Evolutionary conservation across 2,329 filamentous ascomycete species (phyloP).

Genomic region (Curvularia hawaiiensis): DNA sequence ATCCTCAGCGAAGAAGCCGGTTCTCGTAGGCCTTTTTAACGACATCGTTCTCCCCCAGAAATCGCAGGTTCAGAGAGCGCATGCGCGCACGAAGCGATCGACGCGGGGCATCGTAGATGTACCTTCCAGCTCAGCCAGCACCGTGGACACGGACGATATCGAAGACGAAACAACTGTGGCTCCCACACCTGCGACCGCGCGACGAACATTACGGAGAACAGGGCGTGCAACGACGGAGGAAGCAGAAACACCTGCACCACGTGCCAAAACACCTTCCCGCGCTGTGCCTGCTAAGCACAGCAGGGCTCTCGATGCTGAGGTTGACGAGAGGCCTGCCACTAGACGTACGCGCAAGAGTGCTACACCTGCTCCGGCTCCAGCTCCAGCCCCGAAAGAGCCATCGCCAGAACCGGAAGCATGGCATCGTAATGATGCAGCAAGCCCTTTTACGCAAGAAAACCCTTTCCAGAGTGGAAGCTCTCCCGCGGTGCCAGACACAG

Average conservation of each 20-base stretch:
- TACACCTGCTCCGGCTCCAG: constrained; percentile 39
- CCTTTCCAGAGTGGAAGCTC: constrained; percentile 90
- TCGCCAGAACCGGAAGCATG: constrained; percentile 57
- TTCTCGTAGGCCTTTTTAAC: constrained; percentile 84
- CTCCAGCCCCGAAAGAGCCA: constrained; percentile 46
- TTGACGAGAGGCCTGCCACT: constrained; percentile 40
- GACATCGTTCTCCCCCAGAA: constrained; percentile 79
- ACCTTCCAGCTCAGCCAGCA: constrained; percentile 68
- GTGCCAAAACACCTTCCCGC: constrained; percentile 43
- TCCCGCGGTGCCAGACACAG: constrained; percentile 53
- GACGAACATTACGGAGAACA: constrained; percentile 40
- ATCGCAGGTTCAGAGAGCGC: constrained; percentile 73
- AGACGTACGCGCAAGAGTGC: constrained; percentile 48
- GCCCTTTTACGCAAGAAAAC: constrained; percentile 85
- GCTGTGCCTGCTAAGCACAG: constrained; percentile 52
- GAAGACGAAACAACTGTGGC: constrained; percentile 50
- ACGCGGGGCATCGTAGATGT: constrained; percentile 81
- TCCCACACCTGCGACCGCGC: constrained; percentile 47
- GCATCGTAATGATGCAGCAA: constrained; percentile 55
- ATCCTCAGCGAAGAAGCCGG: constrained; percentile 86
- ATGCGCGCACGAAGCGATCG: constrained; percentile 80
- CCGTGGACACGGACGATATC: constrained; percentile 61
- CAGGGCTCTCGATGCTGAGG: constrained; percentile 44
- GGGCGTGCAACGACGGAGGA: constrained; percentile 52
- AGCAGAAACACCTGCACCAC: constrained; percentile 24